phyloP scores from a whole-genome alignment of 257 asterid genomes.

The Solanum okadae region DNA sequence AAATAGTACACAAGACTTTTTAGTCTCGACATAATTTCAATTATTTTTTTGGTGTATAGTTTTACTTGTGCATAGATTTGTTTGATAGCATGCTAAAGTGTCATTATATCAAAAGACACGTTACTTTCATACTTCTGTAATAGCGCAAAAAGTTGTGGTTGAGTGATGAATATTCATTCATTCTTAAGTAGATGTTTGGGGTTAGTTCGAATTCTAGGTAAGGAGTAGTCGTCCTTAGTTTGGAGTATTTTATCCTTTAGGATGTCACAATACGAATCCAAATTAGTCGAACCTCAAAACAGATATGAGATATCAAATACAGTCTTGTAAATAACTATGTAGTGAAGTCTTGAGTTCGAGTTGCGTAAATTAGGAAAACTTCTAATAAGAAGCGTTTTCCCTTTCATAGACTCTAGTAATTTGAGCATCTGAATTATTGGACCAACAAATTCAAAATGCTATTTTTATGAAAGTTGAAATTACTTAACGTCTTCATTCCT shows the following conservation, averaged over 20 bases:
- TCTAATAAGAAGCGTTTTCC: neutral
- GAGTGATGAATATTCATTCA: too few relatives aligned
- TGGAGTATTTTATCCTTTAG: too few relatives aligned
- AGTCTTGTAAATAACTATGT: too few relatives aligned
- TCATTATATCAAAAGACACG: neutral
- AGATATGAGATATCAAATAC: neutral
- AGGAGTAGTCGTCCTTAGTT: neutral
- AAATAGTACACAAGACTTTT: neutral
- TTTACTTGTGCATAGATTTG: neutral
- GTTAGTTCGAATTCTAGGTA: too few relatives aligned
- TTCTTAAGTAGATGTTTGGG: too few relatives aligned
- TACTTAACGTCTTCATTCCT: neutral
- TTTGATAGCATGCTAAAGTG: neutral
- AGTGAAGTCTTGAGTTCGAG: neutral
- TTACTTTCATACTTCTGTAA: neutral
- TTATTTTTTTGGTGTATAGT: neutral
- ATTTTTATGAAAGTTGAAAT: neutral
- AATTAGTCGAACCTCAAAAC: neutral
- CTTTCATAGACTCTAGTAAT: neutral
- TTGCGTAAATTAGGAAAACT: neutral
- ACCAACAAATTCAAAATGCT: neutral
- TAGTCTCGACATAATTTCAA: neutral
- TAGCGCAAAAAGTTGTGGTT: too few relatives aligned
- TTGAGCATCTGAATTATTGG: neutral
- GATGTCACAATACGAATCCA: rapidly evolving